These are phyloP conservation scores for Coccomyxa subellipsoidea DNA, from an alignment of 163 green algal species.

Conservation along the genomic window DNA sequence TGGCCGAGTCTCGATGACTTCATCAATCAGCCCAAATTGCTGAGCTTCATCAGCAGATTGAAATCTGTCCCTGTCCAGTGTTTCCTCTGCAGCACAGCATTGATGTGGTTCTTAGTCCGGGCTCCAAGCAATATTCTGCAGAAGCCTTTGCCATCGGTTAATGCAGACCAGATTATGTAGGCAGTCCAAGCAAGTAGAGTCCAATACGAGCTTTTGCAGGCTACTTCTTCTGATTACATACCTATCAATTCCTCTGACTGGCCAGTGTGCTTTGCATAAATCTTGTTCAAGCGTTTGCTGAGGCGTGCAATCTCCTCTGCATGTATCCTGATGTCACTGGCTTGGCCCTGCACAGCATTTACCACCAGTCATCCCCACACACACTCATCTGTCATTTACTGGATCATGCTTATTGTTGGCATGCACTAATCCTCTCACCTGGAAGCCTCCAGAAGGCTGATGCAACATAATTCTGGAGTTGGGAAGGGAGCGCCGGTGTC, in stretches of 20 bases:
- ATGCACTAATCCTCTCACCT: slow-evolving; percentile 25
- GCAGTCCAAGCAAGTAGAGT: too few species aligned
- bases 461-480: slow-evolving; percentile 93
- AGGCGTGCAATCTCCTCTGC: slow-evolving; percentile 89
- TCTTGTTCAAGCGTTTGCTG: slow-evolving; percentile 64
- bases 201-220: background rate
- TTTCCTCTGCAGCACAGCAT: slow-evolving; percentile 47
- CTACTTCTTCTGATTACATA: too few species aligned
- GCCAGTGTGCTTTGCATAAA: slow-evolving; percentile 86
- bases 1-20: slow-evolving; percentile 65
- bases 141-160: too few species aligned
- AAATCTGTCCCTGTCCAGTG: slow-evolving; percentile 86
- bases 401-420: too few species aligned
- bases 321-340: slow-evolving; percentile 90
- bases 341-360: slow-evolving; percentile 67
- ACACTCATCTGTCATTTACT: too few species aligned
- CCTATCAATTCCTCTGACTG: slow-evolving; percentile 45
- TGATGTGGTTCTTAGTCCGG: too few species aligned
- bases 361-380: too few species aligned
- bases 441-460: slow-evolving; percentile 73
- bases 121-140: too few species aligned
- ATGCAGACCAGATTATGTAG: too few species aligned
- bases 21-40: slow-evolving; percentile 84
- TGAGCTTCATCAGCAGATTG: slow-evolving; percentile 71
- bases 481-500: slow-evolving; percentile 74